These are phyloP conservation scores for Themeda triandra DNA, from an alignment of 176 grass and related monocot species.

Conservation along the genomic window DNA sequence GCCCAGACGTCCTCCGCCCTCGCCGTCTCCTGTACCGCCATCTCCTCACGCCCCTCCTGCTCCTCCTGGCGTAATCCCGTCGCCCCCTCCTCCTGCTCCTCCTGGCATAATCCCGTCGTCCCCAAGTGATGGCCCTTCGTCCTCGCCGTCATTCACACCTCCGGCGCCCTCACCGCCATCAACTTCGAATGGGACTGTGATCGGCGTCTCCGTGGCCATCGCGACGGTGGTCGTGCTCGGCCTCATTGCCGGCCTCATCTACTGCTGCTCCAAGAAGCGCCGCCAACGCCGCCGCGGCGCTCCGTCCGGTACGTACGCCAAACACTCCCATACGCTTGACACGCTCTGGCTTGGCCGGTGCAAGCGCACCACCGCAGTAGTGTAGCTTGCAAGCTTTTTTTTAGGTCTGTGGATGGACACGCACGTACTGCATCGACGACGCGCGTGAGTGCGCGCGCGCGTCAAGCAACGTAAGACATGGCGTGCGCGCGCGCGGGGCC, in stretches of 20 bases:
- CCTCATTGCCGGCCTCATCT: slow-evolving; percentile 35
- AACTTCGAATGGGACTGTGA: neutral
- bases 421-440: no score
- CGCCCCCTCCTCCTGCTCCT: neutral
- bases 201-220: slow-evolving; percentile 32
- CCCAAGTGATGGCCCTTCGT: neutral
- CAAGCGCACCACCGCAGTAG: neutral
- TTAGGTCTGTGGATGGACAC: neutral
- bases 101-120: neutral
- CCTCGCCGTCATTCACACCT: neutral
- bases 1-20: neutral
- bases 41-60: neutral
- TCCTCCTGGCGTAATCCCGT: neutral
- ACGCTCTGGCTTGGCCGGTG: neutral
- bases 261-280: slow-evolving; percentile 16
- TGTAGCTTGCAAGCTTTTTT: neutral
- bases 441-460: neutral
- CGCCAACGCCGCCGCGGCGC: neutral
- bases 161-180: neutral
- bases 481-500: neutral
- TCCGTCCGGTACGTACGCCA: slow-evolving; percentile 21
- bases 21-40: neutral
- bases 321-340: neutral
- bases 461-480: neutral
- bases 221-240: slow-evolving; percentile 16